Conservation (phyloP, 1,284 basidiomycete species). For the Tilletia caries region DNA sequence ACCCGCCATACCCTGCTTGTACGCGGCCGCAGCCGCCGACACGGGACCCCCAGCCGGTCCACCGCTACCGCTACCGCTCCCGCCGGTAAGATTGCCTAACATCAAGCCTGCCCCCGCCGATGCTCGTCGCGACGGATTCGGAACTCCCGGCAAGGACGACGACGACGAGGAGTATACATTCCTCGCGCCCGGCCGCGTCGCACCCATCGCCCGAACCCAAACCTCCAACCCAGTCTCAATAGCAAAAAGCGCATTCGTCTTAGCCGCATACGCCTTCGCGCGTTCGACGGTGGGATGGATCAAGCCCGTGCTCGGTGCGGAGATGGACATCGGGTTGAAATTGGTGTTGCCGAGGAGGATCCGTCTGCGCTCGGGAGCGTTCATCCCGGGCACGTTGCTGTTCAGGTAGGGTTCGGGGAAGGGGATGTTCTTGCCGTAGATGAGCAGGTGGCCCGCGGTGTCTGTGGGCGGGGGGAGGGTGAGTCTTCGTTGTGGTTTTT, state of each 20-base stretch:
- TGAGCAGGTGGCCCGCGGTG: slow-evolving; percentile 15
- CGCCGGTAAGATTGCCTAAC: background rate
- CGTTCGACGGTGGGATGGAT: slow-evolving; percentile 25
- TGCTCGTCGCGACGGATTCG: background rate
- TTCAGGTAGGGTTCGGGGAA: slow-evolving; percentile 22
- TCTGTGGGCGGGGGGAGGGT: slow-evolving; percentile 15
- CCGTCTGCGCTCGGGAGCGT: background rate
- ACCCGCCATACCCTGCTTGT: slow-evolving; percentile 8
- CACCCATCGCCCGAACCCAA: slow-evolving; percentile 34
- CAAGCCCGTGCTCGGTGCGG: slow-evolving; percentile 25
- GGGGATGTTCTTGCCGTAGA: slow-evolving; percentile 39
- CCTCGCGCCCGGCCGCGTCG: slow-evolving; percentile 3
- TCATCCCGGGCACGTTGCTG: slow-evolving; percentile 4
- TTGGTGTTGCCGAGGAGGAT: slow-evolving; percentile 14
- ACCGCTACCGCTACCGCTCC: background rate
- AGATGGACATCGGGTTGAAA: slow-evolving; percentile 32
- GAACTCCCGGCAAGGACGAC: background rate
- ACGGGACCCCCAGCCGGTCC: background rate
- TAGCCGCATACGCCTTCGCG: slow-evolving; percentile 37
- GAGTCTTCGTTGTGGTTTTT: background rate
- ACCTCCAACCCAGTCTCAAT: slow-evolving; percentile 32
- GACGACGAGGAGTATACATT: background rate
- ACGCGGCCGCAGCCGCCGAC: slow-evolving; percentile 5
- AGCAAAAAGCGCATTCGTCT: slow-evolving; percentile 37
- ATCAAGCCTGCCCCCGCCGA: background rate